phyloP scores from a whole-genome alignment of 208 protist genomes.

The Borovskyia barvae region DNA sequence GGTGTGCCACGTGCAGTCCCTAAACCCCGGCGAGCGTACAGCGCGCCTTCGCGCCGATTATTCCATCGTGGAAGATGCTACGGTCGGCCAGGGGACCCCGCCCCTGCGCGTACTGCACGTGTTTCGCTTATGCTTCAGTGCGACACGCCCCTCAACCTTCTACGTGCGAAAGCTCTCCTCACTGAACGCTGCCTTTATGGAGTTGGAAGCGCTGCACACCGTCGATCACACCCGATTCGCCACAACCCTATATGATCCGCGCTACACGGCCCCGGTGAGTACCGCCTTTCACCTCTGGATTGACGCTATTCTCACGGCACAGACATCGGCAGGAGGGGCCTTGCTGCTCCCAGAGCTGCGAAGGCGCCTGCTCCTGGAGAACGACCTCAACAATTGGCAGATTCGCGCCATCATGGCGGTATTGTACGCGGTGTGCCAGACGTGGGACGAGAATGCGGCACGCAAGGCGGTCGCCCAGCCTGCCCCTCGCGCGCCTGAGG shows the following conservation, averaged over 20 bases:
- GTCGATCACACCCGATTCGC: constrained; percentile 54
- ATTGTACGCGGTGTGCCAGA: constrained; percentile 40
- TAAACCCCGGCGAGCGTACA: constrained; percentile 26
- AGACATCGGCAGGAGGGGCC: constrained; percentile 2
- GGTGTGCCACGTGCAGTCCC: constrained; percentile 53
- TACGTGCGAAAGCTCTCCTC: constrained; percentile 56
- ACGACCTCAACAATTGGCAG: constrained; percentile 67
- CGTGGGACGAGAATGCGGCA: constrained; percentile 33
- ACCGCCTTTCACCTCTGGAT: constrained; percentile 26
- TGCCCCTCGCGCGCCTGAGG: constrained; percentile 26
- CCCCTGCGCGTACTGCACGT: constrained; percentile 53
- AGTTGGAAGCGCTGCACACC: constrained; percentile 47
- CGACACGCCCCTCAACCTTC: constrained; percentile 14
- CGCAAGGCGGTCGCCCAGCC: neutral
- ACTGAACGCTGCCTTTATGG: constrained; percentile 37
- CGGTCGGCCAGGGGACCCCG: neutral
- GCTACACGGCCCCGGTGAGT: constrained; percentile 31
- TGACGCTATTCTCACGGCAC: constrained; percentile 16
- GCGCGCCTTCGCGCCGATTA: constrained; percentile 32
- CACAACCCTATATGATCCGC: constrained; percentile 61
- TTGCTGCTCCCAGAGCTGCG: constrained; percentile 19
- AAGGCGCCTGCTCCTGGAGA: constrained; percentile 29
- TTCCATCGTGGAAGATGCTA: neutral
- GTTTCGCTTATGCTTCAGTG: constrained; percentile 35
- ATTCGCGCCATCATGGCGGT: constrained; percentile 52